Evolutionary conservation across 148 eudicot genomes (phyloP).

Genomic region (Camellia sinensis): DNA sequence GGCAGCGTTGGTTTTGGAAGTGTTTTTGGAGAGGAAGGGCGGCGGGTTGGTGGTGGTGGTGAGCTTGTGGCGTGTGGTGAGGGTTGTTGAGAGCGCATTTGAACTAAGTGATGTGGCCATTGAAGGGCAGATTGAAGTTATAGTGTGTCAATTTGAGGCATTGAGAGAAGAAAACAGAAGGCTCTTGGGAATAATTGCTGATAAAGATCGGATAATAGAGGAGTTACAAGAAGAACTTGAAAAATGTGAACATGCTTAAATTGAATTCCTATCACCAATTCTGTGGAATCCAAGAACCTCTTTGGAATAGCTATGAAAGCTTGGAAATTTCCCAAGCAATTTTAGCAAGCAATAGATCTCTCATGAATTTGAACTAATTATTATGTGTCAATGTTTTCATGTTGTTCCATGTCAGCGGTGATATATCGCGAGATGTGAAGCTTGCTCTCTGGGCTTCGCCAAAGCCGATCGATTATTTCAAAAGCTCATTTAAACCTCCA

Average conservation of each 20-base stretch:
- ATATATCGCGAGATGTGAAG: no score
- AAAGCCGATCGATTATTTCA: no score
- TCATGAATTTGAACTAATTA: no score
- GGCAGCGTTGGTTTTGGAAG: conserved; percentile 40
- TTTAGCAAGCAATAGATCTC: no score
- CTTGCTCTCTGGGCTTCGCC: no score
- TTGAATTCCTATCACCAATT: no score
- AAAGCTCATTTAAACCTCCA: no score
- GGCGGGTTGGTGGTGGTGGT: conserved; percentile 50
- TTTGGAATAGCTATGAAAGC: no score
- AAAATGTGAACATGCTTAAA: not conserved
- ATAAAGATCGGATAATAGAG: conserved; percentile 20
- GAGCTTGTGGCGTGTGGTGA: conserved; percentile 50
- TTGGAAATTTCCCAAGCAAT: no score
- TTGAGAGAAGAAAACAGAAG: conserved; percentile 34
- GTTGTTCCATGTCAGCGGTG: no score
- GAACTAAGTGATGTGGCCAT: conserved; percentile 51
- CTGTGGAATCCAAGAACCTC: no score
- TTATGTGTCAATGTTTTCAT: no score
- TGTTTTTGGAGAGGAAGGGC: conserved; percentile 31
- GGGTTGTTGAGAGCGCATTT: conserved; percentile 47
- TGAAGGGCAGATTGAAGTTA: conserved; percentile 36
- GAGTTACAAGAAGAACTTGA: conserved; percentile 21
- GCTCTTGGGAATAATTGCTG: conserved; percentile 15
- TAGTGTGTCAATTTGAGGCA: conserved; percentile 31